These are phyloP conservation scores for Hygrocybe coccinea DNA, from an alignment of 768 basidiomycete species.

Conservation along the genomic window DNA sequence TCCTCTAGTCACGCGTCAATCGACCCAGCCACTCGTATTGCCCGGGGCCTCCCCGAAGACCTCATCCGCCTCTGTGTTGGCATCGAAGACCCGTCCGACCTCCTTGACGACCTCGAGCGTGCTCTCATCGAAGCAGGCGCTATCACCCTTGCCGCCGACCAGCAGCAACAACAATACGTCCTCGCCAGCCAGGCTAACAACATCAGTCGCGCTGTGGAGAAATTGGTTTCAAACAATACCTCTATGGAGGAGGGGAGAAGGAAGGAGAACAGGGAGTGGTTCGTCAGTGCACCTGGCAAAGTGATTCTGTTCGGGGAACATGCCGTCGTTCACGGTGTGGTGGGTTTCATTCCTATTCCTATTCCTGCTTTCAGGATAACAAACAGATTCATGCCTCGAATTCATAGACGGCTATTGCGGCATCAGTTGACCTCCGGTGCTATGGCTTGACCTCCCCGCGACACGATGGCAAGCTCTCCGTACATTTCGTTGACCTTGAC, in stretches of 20 bases:
- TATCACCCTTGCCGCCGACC: slow-evolving; percentile 48
- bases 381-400: slow-evolving; percentile 8
- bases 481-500: slow-evolving; percentile 76
- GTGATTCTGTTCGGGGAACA: slow-evolving; percentile 98
- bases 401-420: slow-evolving; percentile 84
- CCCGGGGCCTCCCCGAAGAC: slow-evolving; percentile 95
- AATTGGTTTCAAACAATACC: slow-evolving; percentile 43
- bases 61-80: slow-evolving; percentile 97
- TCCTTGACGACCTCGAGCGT: slow-evolving; percentile 91
- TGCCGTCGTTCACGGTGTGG: slow-evolving; percentile 95
- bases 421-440: slow-evolving; percentile 91
- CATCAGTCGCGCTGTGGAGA: slow-evolving; percentile 61
- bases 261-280: slow-evolving; percentile 54
- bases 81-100: slow-evolving; percentile 90
- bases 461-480: slow-evolving; percentile 63
- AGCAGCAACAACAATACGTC: slow-evolving; percentile 36
- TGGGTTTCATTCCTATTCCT: slow-evolving; percentile 41
- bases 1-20: slow-evolving; percentile 87
- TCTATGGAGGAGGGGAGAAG: slow-evolving; percentile 4
- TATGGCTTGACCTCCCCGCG: slow-evolving; percentile 80
- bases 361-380: slow-evolving; percentile 7
- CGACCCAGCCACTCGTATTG: slow-evolving; percentile 91
- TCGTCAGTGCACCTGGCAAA: slow-evolving; percentile 95
- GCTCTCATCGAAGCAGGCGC: slow-evolving; percentile 91
- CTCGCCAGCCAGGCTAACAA: slow-evolving; percentile 30